Evolutionary conservation across 1,284 basidiomycete species (phyloP).

Genomic region (Cryptococcus jaspeensis): DNA sequence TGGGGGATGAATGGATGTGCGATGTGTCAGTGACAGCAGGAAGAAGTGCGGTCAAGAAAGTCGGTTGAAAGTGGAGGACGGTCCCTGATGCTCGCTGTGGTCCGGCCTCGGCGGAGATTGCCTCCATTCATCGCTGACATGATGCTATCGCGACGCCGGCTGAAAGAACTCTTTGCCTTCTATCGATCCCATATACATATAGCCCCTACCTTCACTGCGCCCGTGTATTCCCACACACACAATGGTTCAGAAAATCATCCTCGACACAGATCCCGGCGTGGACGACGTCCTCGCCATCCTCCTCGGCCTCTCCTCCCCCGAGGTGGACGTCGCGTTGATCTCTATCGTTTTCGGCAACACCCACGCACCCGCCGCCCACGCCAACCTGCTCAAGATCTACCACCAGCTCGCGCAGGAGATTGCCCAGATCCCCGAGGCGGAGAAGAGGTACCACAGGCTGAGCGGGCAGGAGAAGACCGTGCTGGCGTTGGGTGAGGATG

Average conservation of each 20-base stretch:
- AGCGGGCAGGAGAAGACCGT: constrained; percentile 58
- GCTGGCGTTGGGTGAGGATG: constrained; percentile 65
- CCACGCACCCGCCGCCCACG: constrained; percentile 55
- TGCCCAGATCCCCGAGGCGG: constrained; percentile 59
- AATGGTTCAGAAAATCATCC: constrained; percentile 43
- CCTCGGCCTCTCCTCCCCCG: constrained; percentile 36
- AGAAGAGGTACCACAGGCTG: constrained; percentile 65
- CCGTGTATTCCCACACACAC: background rate
- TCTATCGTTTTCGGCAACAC: constrained; percentile 71
- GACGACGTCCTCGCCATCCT: constrained; percentile 79
- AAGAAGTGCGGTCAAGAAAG: background rate
- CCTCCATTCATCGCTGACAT: too few species aligned
- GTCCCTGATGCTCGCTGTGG: too few species aligned
- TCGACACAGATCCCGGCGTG: constrained; percentile 63
- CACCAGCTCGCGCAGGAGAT: constrained; percentile 68
- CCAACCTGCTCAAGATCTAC: constrained; percentile 77
- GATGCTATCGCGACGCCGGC: too few species aligned
- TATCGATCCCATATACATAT: background rate
- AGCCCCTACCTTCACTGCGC: background rate
- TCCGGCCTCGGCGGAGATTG: too few species aligned
- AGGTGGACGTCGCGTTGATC: constrained; percentile 20
- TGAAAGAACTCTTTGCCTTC: background rate
- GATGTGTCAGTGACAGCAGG: background rate
- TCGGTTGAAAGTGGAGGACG: too few species aligned
- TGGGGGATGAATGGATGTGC: background rate